A percentile compares a stretch with the other conserved stretches of the same genome.
Conservation (phyloP, 1,284 basidiomycete species). For the Schizophyllum amplum region DNA sequence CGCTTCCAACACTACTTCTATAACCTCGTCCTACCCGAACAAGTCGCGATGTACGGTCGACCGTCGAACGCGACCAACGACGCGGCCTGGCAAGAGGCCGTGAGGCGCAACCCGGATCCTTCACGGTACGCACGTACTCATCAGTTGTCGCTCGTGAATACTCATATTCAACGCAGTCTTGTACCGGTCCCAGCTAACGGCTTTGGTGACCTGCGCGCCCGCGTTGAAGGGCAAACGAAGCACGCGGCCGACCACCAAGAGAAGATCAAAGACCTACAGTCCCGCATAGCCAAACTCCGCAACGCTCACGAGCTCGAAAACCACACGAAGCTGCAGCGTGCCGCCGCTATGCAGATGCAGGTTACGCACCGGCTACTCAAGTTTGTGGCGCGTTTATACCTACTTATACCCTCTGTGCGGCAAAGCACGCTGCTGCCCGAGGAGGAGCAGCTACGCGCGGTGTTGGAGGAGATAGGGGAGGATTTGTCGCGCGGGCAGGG, state of each 20-base stretch:
- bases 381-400: constrained; percentile 70
- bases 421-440: constrained; percentile 76
- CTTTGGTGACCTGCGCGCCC: constrained; percentile 75
- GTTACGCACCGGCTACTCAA: constrained; percentile 68
- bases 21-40: constrained; percentile 74
- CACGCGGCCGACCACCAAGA: constrained; percentile 67
- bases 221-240: constrained; percentile 71
- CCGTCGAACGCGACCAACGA: constrained; percentile 72
- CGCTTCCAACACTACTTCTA: constrained; percentile 87
- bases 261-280: constrained; percentile 65
- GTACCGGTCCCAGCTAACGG: constrained; percentile 80
- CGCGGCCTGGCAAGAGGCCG: constrained; percentile 72
- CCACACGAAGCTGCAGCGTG: constrained; percentile 58
- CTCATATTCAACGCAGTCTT: constrained; percentile 38
- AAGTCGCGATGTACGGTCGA: constrained; percentile 64
- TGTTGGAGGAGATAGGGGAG: constrained; percentile 70
- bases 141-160: neutral
- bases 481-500: constrained; percentile 55
- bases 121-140: constrained; percentile 44
- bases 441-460: constrained; percentile 65
- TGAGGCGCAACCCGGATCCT: constrained; percentile 78
- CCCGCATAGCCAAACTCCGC: constrained; percentile 53
- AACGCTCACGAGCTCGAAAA: constrained; percentile 66
- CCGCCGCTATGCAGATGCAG: constrained; percentile 63
- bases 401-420: constrained; percentile 72